Evolutionary conservation across 805 yeast species (phyloP), one percentile per base, ranked within the genome.

Genomic region (Candida argentea): DNA sequence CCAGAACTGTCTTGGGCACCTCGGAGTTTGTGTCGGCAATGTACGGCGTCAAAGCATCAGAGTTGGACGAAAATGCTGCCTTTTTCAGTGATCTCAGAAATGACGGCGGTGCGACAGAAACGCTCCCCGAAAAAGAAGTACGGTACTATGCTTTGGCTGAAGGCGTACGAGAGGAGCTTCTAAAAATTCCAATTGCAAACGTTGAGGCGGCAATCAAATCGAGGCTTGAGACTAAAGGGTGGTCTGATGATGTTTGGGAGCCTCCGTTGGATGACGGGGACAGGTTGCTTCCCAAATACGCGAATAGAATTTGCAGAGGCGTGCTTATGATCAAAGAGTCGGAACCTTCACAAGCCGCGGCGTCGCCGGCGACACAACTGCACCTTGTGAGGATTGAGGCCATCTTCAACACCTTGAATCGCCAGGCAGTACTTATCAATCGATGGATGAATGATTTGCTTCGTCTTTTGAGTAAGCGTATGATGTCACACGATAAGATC

Each of bases 371-470:
- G 25, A 35, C 42, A 15, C 38, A 44, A 18, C 35, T 42, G n/a
- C 33, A 44, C 11, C 29, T 48, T 5, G 48, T 38, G 6, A 47
- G 43, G 24, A 40, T 55, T 6, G 30, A 30, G 4, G 24, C 22
- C 5, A 17, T 57, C 5, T 32, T 42, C 2, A 24, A 23, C 2
- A 60, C 65, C 27, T 48, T 81, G 28, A 73, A 79, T 38, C 25
- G 26, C 0, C 87, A 79, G 34, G 65, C 76, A 0, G 43, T 44
- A 4, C 40, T 61, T 3, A 53, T 79, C 11, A 76, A 76, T 38
- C 40, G 44, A 4, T 73, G 81, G 77, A 45, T 73, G 33, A 43
- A 43, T 0, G 56, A 63, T 10, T 46, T 78, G 29, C 41, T 52
- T 4, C 38, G 38, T 2, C 47, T 73, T 9, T 51, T 82, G 26